These are phyloP conservation scores for Ogataea hybrid DNA, from an alignment of 1,139 yeast genomes.

Conservation along the genomic window DNA sequence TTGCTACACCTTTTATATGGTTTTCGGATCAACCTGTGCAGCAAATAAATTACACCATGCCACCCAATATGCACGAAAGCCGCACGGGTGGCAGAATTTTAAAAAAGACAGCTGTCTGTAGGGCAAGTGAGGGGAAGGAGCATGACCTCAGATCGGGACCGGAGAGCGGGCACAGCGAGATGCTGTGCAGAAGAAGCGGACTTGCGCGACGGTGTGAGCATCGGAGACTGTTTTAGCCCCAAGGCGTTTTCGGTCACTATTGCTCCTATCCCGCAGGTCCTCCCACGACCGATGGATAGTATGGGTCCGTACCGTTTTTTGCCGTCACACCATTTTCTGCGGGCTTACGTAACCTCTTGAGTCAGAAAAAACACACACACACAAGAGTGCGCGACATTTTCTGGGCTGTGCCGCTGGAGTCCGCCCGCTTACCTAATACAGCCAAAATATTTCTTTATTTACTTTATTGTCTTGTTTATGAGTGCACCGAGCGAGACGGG, in stretches of 20 bases:
- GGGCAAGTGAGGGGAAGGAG: slow-evolving; percentile 2
- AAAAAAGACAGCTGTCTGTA: not conserved
- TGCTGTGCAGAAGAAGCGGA: too few species aligned
- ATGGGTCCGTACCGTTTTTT: slow-evolving; percentile 7
- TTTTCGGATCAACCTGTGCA: slow-evolving; percentile 1
- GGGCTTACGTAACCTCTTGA: not conserved
- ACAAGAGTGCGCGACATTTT: too few species aligned
- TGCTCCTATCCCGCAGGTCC: not conserved
- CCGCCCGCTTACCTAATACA: not conserved
- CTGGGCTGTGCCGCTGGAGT: not conserved
- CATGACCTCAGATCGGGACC: not conserved
- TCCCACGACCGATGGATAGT: slow-evolving; percentile 4
- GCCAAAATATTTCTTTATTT: too few species aligned
- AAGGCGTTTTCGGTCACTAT: not conserved
- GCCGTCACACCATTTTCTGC: slow-evolving; percentile 7
- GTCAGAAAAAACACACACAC: not conserved
- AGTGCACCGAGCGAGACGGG: slow-evolving; percentile 4
- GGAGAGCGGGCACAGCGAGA: not conserved
- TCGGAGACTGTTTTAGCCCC: not conserved
- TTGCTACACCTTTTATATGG: slow-evolving; percentile 1
- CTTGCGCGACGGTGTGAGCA: too few species aligned
- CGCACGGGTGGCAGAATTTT: slow-evolving; percentile 6
- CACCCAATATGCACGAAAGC: slow-evolving; percentile 8
- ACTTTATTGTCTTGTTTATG: slow-evolving; percentile 9
- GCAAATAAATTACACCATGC: slow-evolving; percentile 7